Conservation (phyloP, 2,329 filamentous ascomycete species). For the Pseudopyrenochaeta lycopersici region DNA sequence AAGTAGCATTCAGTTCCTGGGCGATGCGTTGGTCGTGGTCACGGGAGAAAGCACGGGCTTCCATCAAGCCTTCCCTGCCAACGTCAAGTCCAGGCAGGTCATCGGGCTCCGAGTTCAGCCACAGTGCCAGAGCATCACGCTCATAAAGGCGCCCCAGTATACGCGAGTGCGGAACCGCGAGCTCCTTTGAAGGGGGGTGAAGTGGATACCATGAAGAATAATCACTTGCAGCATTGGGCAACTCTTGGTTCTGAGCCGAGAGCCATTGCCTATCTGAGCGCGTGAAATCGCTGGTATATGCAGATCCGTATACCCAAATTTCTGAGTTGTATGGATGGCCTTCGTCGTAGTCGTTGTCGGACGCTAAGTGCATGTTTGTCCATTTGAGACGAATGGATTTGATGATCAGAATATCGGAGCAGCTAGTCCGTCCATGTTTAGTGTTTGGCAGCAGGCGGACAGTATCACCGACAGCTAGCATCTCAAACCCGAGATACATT, state of each 20-base stretch:
- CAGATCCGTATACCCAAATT: conserved; percentile 60
- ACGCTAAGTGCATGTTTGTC: conserved; percentile 57
- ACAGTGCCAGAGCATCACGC: conserved; percentile 57
- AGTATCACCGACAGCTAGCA: conserved; percentile 63
- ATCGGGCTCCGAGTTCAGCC: conserved; percentile 46
- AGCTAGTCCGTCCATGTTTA: conserved; percentile 22
- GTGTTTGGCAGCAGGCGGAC: conserved; percentile 57
- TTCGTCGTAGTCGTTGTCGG: conserved; percentile 57
- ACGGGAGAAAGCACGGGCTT: conserved; percentile 58
- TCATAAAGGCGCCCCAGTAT: conserved; percentile 66
- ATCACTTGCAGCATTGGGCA: conserved; percentile 36
- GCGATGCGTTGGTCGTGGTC: conserved; percentile 59
- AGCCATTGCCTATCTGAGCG: conserved; percentile 40
- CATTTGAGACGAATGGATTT: conserved; percentile 62
- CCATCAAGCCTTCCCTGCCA: conserved; percentile 57
- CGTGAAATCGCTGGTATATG: conserved; percentile 54
- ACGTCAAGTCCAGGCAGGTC: conserved; percentile 42
- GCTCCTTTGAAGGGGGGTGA: conserved; percentile 51
- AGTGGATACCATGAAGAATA: conserved; percentile 64
- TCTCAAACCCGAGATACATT: conserved; percentile 65
- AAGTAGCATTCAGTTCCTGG: conserved; percentile 48
- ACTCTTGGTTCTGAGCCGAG: conserved; percentile 12
- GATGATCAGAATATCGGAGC: conserved; percentile 64
- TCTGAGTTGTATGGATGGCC: conserved; percentile 56
- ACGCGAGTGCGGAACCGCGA: conserved; percentile 60